Conservation (phyloP, 2,329 filamentous ascomycete species). For the Penicillium sp. region DNA sequence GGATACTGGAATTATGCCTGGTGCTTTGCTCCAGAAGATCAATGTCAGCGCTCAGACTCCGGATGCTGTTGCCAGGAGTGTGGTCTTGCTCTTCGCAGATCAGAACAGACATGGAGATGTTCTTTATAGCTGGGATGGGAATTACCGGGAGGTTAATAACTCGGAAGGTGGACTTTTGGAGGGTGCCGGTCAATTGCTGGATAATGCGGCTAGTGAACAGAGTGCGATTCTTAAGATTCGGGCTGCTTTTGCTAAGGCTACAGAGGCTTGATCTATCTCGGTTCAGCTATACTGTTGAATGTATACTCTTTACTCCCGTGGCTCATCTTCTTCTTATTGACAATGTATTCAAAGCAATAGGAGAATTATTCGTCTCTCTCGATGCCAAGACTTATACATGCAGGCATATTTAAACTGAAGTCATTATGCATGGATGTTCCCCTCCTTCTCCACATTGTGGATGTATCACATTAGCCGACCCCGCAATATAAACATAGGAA, state of each 20-base stretch:
- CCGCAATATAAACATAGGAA: too few relatives aligned
- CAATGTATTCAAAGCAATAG: too few relatives aligned
- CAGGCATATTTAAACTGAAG: too few relatives aligned
- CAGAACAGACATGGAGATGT: constrained; percentile 51
- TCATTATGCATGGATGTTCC: too few relatives aligned
- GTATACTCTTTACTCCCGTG: too few relatives aligned
- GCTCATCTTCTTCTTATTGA: too few relatives aligned
- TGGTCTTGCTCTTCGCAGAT: constrained; percentile 54
- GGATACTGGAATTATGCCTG: constrained; percentile 49
- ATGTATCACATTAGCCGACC: too few relatives aligned
- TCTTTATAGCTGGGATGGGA: constrained; percentile 52
- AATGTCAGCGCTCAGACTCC: constrained; percentile 42
- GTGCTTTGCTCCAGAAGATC: constrained; percentile 22
- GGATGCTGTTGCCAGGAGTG: constrained; percentile 50
- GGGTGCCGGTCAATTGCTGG: background rate
- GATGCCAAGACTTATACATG: too few relatives aligned
- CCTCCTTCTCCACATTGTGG: too few relatives aligned
- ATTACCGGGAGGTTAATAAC: constrained; percentile 57
- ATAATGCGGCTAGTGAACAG: background rate
- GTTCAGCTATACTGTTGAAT: too few relatives aligned
- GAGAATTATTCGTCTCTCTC: too few relatives aligned
- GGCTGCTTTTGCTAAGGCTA: background rate
- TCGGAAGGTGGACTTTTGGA: constrained; percentile 25
- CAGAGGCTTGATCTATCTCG: background rate
- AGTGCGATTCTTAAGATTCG: background rate